Conservation (phyloP, 129 eudicot genomes). For the Chrysanthemum lavandulifolium region DNA sequence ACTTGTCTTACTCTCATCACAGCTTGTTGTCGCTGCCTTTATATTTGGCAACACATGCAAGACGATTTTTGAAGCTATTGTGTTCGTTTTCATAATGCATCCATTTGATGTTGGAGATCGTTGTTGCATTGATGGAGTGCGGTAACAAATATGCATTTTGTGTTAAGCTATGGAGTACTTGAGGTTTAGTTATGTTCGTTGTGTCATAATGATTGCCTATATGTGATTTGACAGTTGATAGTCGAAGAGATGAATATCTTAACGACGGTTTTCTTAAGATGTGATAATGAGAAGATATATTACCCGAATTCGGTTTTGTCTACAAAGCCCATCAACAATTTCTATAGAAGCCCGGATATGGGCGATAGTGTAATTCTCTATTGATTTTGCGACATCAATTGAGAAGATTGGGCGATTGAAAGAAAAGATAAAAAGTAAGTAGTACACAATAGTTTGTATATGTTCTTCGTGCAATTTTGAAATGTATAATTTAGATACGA, state of each 20-base stretch:
- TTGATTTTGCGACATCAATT: slow-evolving; percentile 73
- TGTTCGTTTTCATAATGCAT: slow-evolving; percentile 92
- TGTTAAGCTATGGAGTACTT: background rate
- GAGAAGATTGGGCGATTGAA: slow-evolving; percentile 66
- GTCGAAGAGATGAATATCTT: slow-evolving; percentile 97
- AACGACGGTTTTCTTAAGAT: slow-evolving; percentile 71
- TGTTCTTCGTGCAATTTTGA: slow-evolving; percentile 5
- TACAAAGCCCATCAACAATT: slow-evolving; percentile 84
- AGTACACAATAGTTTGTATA: slow-evolving; percentile 14
- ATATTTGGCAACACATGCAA: slow-evolving; percentile 94
- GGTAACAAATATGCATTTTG: slow-evolving; percentile 31
- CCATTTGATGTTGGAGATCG: slow-evolving; percentile 98
- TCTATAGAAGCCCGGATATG: slow-evolving; percentile 91
- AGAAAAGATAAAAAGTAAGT: slow-evolving; percentile 71
- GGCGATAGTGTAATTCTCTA: slow-evolving; percentile 70
- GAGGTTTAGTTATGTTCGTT: background rate
- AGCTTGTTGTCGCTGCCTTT: slow-evolving; percentile 85
- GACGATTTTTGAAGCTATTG: slow-evolving; percentile 86
- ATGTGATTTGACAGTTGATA: slow-evolving; percentile 53
- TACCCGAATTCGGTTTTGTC: slow-evolving; percentile 83
- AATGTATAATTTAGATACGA: background rate
- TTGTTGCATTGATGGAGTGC: slow-evolving; percentile 77
- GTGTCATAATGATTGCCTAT: slow-evolving; percentile 2
- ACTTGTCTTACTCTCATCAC: slow-evolving; percentile 78
- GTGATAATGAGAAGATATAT: slow-evolving; percentile 75